Evolutionary conservation across 805 yeast genomes (phyloP).

Genomic region (Jamesozyma spencerorum): DNA sequence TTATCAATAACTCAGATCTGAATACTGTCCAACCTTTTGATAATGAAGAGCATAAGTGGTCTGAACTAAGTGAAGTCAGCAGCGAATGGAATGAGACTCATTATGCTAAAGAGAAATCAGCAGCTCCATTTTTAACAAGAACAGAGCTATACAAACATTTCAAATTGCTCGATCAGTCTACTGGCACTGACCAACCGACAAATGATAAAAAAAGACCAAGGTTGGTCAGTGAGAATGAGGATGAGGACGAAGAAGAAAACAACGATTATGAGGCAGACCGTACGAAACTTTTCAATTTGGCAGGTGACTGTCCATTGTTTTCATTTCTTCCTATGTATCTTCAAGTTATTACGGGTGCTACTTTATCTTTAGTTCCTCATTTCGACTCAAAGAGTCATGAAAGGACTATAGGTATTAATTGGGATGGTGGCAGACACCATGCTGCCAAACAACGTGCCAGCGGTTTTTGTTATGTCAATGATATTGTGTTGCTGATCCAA

Average conservation of each 20-base stretch:
- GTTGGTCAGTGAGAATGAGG: neutral
- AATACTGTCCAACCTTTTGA: conserved; percentile 16
- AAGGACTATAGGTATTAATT: conserved; percentile 44
- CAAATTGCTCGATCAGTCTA: neutral
- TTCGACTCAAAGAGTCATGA: conserved; percentile 12
- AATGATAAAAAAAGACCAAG: neutral
- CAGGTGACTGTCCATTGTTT: conserved; percentile 58
- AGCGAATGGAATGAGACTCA: conserved; percentile 7
- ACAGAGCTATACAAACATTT: conserved; percentile 11
- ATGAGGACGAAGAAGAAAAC: conserved; percentile 3
- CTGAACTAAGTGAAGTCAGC: conserved; percentile 11
- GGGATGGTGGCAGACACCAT: conserved; percentile 80
- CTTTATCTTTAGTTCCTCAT: conserved; percentile 40
- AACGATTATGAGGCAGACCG: conserved; percentile 5
- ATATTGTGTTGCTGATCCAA: conserved; percentile 49
- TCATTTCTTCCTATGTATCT: conserved; percentile 45
- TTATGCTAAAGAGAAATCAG: neutral
- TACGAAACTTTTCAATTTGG: conserved; percentile 38
- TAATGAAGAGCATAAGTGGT: conserved; percentile 12
- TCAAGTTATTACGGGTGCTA: conserved; percentile 44
- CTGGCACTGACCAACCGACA: neutral
- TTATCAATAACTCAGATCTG: conserved; percentile 27
- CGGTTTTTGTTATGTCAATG: conserved; percentile 70
- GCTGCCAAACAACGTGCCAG: conserved; percentile 45
- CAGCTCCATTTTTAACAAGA: conserved; percentile 7